A percentile compares a stretch with the other conserved stretches of the same genome.
phyloP scores from a whole-genome alignment of 208 protist species.

The Trichomonas vaginalis region DNA sequence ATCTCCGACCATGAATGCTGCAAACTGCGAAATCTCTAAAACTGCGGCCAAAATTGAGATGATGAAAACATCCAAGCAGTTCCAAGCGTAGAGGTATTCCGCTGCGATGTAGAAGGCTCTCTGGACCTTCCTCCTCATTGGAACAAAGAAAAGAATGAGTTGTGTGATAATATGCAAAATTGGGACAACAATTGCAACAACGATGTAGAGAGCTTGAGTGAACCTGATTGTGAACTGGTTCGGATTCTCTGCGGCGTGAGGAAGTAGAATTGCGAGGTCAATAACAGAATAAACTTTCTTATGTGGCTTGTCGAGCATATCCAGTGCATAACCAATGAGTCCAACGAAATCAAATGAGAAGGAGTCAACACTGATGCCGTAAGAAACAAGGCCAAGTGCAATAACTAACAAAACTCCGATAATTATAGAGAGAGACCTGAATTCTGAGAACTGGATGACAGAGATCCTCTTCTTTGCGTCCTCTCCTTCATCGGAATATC shows the following conservation, averaged over 20 bases:
- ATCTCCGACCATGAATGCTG: conserved; percentile 60
- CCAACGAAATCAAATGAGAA: background rate
- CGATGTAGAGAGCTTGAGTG: conserved; percentile 39
- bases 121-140: conserved; percentile 28
- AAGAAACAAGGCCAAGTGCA: background rate
- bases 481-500: background rate
- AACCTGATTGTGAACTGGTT: conserved; percentile 23
- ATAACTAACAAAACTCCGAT: background rate
- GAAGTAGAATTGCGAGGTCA: background rate
- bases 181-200: conserved; percentile 44
- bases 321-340: background rate
- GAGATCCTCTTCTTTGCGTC: background rate
- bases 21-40: conserved; percentile 63
- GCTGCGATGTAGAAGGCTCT: background rate
- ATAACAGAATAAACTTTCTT: background rate
- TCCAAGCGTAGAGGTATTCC: conserved; percentile 66
- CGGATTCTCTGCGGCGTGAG: background rate
- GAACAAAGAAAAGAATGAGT: conserved; percentile 44
- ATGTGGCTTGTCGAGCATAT: background rate
- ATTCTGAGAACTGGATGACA: background rate
- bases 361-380: background rate
- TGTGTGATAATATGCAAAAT: conserved; percentile 41
- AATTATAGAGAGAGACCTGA: background rate
- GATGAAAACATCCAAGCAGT: conserved; percentile 60
- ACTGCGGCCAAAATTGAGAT: conserved; percentile 61